Base-by-base conservation (phyloP, 805 yeast genomes). In the Blastobotrys mokoenaii region DNA sequence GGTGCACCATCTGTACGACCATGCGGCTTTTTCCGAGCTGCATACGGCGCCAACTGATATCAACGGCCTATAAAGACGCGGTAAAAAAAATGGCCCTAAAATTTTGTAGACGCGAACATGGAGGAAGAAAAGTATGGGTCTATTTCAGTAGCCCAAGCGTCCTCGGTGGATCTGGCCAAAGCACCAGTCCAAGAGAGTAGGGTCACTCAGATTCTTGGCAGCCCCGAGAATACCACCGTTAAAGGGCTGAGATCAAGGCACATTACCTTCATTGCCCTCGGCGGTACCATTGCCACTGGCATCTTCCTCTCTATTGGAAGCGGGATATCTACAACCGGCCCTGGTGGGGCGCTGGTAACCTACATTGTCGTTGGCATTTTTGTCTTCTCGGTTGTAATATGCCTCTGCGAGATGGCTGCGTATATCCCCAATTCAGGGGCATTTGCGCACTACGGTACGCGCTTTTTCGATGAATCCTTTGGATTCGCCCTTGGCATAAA, bases 201-300 rank as follows among this genome's bases (percentile, higher is more conserved):
- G 27, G 7, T 22, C 27, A 8, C 27, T 22, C 27, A 22, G 8
- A 4, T 22, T 22, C 27, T 22, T 8, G 27, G 27, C 7, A 22
- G 38, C 16, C 16, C 18, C 38, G 49, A 50, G 43, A 22, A 22
- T 22, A 22, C 27, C 27, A 46, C 52, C 16, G 38, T 44, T 5
- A 50, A 51, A 40, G 27, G 43, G 14, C 61, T 66, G 46, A 64
- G 61, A 49, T 56, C 57, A n/a, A 55, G 71, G 12, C 70, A 66
- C 52, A 40, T 66, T 37, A 65, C 61, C 46, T 79, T 84, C 79
- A 82, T 86, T 56, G 88, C 94, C 29, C 70, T 86, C 45, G 93
- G 93, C 47, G 89, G 94, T 40, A 74, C 81, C 52, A 77, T 80
- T 40, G 86, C 86, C 52, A 79, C 85, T 1, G 86, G 87, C 61